Conservation (phyloP, 495 filamentous ascomycete species). For the Daldinia caldariorum region DNA sequence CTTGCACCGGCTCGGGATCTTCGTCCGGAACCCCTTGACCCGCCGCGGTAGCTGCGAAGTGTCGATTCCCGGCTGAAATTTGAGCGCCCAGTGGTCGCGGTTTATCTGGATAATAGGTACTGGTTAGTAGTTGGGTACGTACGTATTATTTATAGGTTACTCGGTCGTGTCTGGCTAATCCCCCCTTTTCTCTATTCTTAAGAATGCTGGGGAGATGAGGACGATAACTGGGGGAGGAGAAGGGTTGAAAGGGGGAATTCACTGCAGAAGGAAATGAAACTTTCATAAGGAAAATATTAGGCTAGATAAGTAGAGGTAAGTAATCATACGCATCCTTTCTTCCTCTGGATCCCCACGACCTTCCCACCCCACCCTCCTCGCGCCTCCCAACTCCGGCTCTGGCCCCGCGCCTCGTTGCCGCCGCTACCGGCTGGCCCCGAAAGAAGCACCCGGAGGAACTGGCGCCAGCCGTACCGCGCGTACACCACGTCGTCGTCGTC, state of each 20-base stretch:
- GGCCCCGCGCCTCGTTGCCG: not conserved
- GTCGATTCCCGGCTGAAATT: slow-evolving; percentile 30
- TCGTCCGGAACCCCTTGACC: slow-evolving; percentile 27
- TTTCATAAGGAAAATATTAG: not conserved
- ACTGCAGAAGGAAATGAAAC: not conserved
- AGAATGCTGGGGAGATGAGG: not conserved
- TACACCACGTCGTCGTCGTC: slow-evolving; percentile 18
- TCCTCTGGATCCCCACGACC: slow-evolving; percentile 21
- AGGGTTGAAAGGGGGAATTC: not conserved
- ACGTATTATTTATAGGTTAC: too few relatives aligned
- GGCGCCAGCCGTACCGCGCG: slow-evolving; percentile 9
- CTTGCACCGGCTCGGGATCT: slow-evolving; percentile 21
- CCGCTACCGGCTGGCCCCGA: slow-evolving; percentile 1
- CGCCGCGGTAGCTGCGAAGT: slow-evolving; percentile 23
- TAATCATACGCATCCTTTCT: slow-evolving; percentile 38
- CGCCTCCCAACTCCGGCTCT: not conserved
- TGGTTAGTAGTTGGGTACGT: too few relatives aligned
- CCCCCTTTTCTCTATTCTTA: not conserved
- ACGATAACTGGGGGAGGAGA: not conserved
- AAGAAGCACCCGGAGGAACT: slow-evolving; percentile 11
- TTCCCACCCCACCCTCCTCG: slow-evolving; percentile 18
- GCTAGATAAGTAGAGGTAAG: too few relatives aligned
- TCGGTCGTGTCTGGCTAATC: not conserved
- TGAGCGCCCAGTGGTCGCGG: slow-evolving; percentile 34
- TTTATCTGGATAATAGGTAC: not conserved